A percentile compares a stretch with the other conserved stretches of the same genome.
phyloP scores from a whole-genome alignment of 352 stramenopile species.

The Hyaloperonospora brassicae region DNA sequence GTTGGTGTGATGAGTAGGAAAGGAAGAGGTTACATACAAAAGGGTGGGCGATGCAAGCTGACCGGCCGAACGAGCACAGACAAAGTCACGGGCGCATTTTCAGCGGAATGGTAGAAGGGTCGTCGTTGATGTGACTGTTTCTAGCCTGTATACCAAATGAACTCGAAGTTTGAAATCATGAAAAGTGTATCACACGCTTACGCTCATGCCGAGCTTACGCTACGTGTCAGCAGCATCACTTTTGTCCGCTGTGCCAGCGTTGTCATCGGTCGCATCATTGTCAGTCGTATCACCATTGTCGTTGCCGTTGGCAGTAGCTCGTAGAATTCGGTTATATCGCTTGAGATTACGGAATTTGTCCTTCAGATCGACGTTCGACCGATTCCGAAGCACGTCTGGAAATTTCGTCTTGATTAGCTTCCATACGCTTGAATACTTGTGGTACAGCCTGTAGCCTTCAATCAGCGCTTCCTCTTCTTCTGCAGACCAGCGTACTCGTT shows the following conservation, averaged over 20 bases:
- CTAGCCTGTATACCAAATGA: constrained; percentile 34
- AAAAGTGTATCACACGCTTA: constrained; percentile 6
- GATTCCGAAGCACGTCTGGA: constrained; percentile 32
- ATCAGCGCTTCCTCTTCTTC: constrained; percentile 51
- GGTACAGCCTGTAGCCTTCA: constrained; percentile 49
- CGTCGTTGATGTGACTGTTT: constrained; percentile 20
- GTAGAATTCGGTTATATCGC: constrained; percentile 33
- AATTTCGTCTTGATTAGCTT: constrained; percentile 60
- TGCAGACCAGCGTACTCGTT: constrained; percentile 40
- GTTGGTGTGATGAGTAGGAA: constrained; percentile 11
- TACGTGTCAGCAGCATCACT: constrained; percentile 1
- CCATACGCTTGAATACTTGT: constrained; percentile 49
- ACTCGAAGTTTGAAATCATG: constrained; percentile 26
- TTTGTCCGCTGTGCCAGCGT: constrained; percentile 3
- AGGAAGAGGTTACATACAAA: background rate
- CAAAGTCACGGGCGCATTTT: constrained; percentile 27
- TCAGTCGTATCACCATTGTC: constrained; percentile 10
- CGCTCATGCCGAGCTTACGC: background rate
- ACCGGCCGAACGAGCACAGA: constrained; percentile 8
- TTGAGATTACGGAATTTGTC: constrained; percentile 79
- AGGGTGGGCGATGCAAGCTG: constrained; percentile 5
- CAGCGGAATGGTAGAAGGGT: constrained; percentile 7
- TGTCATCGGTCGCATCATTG: constrained; percentile 17
- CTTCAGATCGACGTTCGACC: constrained; percentile 74
- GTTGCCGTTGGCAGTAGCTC: constrained; percentile 3